Base-by-base conservation (phyloP, 2,329 filamentous ascomycete genomes). In the Diaporthe humulicola region DNA sequence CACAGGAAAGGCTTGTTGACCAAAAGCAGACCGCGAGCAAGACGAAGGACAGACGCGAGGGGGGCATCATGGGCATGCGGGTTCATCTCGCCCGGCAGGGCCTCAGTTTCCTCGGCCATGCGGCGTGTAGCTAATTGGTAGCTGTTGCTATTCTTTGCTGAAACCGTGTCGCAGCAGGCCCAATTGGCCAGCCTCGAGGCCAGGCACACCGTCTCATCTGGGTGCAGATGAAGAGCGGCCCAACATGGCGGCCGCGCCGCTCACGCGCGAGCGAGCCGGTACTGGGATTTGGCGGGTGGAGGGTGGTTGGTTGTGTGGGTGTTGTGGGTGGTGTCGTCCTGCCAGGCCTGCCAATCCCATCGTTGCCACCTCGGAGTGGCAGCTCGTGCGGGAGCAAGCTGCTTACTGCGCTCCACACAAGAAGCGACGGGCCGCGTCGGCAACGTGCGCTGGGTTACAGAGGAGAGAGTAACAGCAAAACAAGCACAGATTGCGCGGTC, bases 141-240 rank as follows among this genome's bases (percentile, higher is more conserved):
- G 69, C 50, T 76, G 71, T 70, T 80, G 76, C 78, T 80, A 80
- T 79, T 78, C 72, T 78, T 78, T 79, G 74, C 73, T 80, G 79
- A 81, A 80, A 81, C 79, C 33, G 76, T 54, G 69, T 67, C 64
- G 48, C 60, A 72, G 48, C 60, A 72, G 73, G 70, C 69, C 56
- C 72, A 57, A 74, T 67, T 70, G 75, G 75, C 75, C 69, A 70
- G 70, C 56, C 70, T 66, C 66, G 57, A 71, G 30, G 50, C 60
- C 69, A 74, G 69, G 67, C 33, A 74, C 61, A 56, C 36, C 57
- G 70, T 69, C 61, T 64, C 52, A 73, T 58, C n/a, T 71, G 56
- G 56, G 45, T 71, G 67, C 57, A 66, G 50, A 40, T 73, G 67
- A 69, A 42, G 67, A 45, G 71, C 72, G 74, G 71, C 66, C 74